Evolutionary conservation across 2,329 filamentous ascomycete species (phyloP), one percentile per base, ranked within the genome.

Genomic region (Epichloe scottii): DNA sequence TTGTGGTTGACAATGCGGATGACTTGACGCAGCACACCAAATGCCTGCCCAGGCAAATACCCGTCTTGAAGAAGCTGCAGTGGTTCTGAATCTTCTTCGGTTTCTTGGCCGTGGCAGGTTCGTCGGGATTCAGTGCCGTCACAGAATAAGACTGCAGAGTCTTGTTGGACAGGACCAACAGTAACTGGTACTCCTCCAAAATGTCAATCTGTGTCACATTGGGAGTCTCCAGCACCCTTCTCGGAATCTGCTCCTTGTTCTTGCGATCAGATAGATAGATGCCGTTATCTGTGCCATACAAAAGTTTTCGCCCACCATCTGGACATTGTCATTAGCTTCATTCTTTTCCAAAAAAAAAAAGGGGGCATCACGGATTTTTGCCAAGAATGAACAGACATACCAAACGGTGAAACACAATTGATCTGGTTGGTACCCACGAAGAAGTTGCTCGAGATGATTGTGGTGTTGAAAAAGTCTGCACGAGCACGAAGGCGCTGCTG

Each of bases 11-110:
- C 34, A 97, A 74, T 3, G 90, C 87, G 17, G 87, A 91, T 40
- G 89, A 95, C 73, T 95, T 97, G 62, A 97, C 93, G 59, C 89
- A 94, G 70, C 91, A 97, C 33, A 98, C 93, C 50, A 98, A 76
- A 64, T 97, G 93, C 55, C 93, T 81, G 35, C 93, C 90, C 53
- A 96, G 78, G 64, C 93, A 97, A 61, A 96, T 94, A 39, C 93
- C 93, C 17, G 89, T 87, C 70, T 94, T 95, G 81, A 98, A 98
- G 73, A 97, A 98, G 68, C 91, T 96, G 68, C 91, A 94, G 69
- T 96, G 90, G 60, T 87, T 95, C 68, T 90, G 86, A 56, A 98
- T 97, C 75, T 96, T 96, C 73, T 93, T 91, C 8, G 89, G 89
- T 41, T 89, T 81, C 67, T 93, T 95, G 15, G 82, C 81, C 51